Base-by-base conservation (phyloP, 352 stramenopile genomes). In the Elongisporangium anandrum region DNA sequence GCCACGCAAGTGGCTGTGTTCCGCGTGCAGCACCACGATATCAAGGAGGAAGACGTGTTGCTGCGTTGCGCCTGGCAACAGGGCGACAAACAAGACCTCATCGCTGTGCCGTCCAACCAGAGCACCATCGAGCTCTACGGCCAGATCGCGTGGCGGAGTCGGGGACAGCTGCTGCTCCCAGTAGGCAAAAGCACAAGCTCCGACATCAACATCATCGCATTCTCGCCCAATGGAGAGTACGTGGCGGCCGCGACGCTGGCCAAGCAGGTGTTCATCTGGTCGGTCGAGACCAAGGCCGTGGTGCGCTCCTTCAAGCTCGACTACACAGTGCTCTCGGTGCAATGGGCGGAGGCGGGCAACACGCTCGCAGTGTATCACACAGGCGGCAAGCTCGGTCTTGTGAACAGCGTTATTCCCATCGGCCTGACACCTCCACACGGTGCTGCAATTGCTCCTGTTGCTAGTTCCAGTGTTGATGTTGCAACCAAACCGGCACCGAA, bases 191-290 rank as follows among this genome's bases (percentile, higher is more conserved):
- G 76, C 48, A 85, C 68, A 16, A 66, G 58, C 50, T 64, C 83
- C 5, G 79, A 92, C 63, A 63, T 93, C 26, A 87, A 91, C 52
- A 72, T 89, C 26, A 20, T 93, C 20, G 73, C 65, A 13, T 93
- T 95, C 61, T 95, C 85, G 9, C 79, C 83, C 0, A 93, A 95
- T 60, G 85, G 85, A n/a, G 60, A 73, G 39, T 92, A 93, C 54
- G 61, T 95, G 19, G 79, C 78, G 0, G 85, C 75, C 2, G 78
- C 68, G 20, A 92, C 81, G 10, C 72, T 85, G 52, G 75, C 79
- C 12, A 88, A 90, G 50, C 76, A 95, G 61, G 66, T 91, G 7
- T 81, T 91, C 61, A 65, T 95, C 13, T 95, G 83, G 83, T 63
- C 72, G 3, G 51, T 92, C 12, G 63, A 65, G 16, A 78, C 75